Percentiles rank a stretch among this genome's conserved stretches.
Conservation (phyloP, 2,329 filamentous ascomycete species). For the Paecilomyces sp. region DNA sequence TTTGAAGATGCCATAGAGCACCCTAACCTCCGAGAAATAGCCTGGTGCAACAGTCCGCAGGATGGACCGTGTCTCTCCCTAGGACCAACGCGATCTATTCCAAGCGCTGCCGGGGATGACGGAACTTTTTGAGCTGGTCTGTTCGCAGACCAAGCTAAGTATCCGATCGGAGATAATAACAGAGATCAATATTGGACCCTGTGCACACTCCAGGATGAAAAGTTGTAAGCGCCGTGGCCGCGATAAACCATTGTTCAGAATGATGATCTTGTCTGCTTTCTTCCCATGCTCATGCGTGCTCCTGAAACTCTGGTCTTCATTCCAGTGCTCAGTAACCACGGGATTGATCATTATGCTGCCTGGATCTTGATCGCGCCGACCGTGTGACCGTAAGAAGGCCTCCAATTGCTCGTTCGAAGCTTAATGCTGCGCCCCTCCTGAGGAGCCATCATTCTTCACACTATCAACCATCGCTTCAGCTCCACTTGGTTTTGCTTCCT, state of each 20-base stretch:
- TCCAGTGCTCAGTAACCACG: not conserved
- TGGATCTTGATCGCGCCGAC: not conserved
- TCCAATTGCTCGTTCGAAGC: not conserved
- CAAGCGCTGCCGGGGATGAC: not conserved
- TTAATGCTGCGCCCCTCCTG: not conserved
- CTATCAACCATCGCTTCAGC: not conserved
- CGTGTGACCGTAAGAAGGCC: not conserved
- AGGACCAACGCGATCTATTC: not conserved
- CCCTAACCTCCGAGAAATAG: not conserved
- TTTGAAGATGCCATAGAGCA: not conserved
- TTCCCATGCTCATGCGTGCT: not conserved
- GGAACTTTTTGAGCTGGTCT: not conserved
- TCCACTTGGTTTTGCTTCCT: not conserved
- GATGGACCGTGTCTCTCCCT: not conserved
- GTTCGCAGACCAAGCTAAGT: not conserved
- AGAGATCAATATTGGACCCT: not conserved
- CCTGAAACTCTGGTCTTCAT: not conserved
- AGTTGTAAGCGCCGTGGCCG: not conserved
- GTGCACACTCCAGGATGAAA: not conserved
- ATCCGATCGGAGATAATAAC: not conserved
- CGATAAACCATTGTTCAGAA: not conserved
- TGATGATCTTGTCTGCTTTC: not conserved
- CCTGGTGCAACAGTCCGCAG: not conserved
- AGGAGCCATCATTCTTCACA: not conserved
- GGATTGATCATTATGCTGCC: not conserved